Conservation (phyloP, 2,329 filamentous ascomycete species). For the Diplodia seriata region DNA sequence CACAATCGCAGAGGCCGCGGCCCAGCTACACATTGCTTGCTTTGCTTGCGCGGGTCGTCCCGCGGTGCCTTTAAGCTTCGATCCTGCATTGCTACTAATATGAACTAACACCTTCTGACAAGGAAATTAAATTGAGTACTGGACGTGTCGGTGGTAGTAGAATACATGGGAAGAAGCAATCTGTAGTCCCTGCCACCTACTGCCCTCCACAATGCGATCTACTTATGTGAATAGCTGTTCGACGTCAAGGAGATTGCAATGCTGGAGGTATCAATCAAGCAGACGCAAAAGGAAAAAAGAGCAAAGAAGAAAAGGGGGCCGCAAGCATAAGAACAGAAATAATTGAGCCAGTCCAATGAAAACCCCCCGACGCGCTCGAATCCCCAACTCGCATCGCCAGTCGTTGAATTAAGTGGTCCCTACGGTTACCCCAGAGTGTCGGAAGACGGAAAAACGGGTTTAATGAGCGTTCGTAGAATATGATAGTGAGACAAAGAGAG, state of each 20-base stretch:
- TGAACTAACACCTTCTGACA: conserved; percentile 24
- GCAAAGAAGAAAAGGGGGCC: conserved; percentile 41
- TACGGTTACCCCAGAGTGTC: conserved; percentile 46
- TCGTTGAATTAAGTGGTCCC: conserved; percentile 47
- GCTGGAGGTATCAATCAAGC: conserved; percentile 54
- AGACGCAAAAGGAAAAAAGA: conserved; percentile 44
- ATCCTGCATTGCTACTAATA: conserved; percentile 27
- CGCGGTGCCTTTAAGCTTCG: conserved; percentile 23
- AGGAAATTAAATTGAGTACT: conserved; percentile 50
- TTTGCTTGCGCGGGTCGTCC: conserved; percentile 7
- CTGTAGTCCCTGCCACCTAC: conserved; percentile 41
- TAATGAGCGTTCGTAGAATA: conserved; percentile 43
- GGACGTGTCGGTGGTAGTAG: conserved; percentile 41
- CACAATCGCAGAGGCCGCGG: conserved; percentile 5
- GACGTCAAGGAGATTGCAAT: conserved; percentile 49
- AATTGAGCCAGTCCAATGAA: conserved; percentile 31
- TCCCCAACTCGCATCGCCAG: conserved; percentile 40
- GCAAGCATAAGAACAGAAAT: conserved; percentile 33
- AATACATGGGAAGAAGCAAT: conserved; percentile 51
- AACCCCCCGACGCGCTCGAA: conserved; percentile 35
- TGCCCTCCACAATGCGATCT: conserved; percentile 36
- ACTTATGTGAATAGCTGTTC: conserved; percentile 34
- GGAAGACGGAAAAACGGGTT: conserved; percentile 50
- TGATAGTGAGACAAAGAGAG: conserved; percentile 41
- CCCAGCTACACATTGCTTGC: not conserved